Percentiles rank a stretch among this genome's conserved stretches.
Evolutionary conservation across 192 early-diverging fungal genomes (phyloP).

Genomic region (Backusella mclennaniae): DNA sequence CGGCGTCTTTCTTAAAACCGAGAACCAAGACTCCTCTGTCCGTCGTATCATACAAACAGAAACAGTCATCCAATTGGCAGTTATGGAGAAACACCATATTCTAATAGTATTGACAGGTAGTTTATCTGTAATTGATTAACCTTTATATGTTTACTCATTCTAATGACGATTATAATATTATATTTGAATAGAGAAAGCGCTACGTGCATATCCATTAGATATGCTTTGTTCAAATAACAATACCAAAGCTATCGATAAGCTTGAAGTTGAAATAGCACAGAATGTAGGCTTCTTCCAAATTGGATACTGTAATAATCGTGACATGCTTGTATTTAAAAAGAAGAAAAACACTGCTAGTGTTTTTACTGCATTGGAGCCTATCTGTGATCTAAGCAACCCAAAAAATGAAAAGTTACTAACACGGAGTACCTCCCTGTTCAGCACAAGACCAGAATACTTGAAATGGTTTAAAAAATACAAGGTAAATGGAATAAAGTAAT

Average conservation of each 20-base stretch:
- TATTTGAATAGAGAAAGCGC: slow-evolving; percentile 51
- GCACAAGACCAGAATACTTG: not conserved
- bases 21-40: slow-evolving; percentile 51
- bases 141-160: not conserved
- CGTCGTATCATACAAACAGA: slow-evolving; percentile 65
- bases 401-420: slow-evolving; percentile 21
- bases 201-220: slow-evolving; percentile 76
- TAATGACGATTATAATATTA: not conserved
- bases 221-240: slow-evolving; percentile 63
- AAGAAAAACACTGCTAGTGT: slow-evolving; percentile 21
- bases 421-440: slow-evolving; percentile 8
- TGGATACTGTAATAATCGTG: slow-evolving; percentile 29
- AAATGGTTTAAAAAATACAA: slow-evolving; percentile 35
- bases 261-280: slow-evolving; percentile 20
- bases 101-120: slow-evolving; percentile 83
- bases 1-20: slow-evolving; percentile 64
- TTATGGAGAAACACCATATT: slow-evolving; percentile 76
- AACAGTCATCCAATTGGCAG: slow-evolving; percentile 79
- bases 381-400: slow-evolving; percentile 30
- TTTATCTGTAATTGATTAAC: not conserved
- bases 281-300: slow-evolving; percentile 29
- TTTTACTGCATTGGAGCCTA: slow-evolving; percentile 29
- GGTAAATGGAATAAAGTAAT: not conserved
- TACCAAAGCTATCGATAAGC: slow-evolving; percentile 44
- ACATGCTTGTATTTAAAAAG: slow-evolving; percentile 30